A percentile compares a stretch with the other conserved stretches of the same genome.
These are phyloP conservation scores for Begonia masoniana DNA, from an alignment of 306 rosid species.

Conservation along the genomic window DNA sequence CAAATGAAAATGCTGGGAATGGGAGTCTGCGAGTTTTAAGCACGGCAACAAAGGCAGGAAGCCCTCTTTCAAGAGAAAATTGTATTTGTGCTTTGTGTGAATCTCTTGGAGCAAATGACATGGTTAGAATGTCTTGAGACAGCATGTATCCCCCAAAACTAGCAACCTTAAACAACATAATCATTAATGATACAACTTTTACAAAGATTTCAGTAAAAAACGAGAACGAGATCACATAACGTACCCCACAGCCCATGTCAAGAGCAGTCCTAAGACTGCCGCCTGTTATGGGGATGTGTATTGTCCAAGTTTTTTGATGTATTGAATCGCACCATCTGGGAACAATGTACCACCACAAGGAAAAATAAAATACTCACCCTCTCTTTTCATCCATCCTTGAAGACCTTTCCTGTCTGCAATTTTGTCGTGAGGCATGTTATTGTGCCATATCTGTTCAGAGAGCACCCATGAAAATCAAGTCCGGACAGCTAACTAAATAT, in stretches of 20 bases:
- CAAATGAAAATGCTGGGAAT: constrained; percentile 83
- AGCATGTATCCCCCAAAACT: constrained; percentile 91
- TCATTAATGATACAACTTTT: constrained; percentile 9
- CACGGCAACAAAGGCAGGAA: constrained; percentile 97
- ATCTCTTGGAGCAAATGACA: constrained; percentile 99
- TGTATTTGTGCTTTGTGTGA: constrained; percentile 95
- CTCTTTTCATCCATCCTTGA: constrained; percentile 96
- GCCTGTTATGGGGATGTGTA: constrained; percentile 64
- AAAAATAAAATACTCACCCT: constrained; percentile 77
- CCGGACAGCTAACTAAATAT: too few relatives aligned
- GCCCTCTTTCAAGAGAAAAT: constrained; percentile 92
- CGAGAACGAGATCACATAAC: constrained; percentile 10
- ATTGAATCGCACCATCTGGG: constrained; percentile 91
- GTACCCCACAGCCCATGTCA: constrained; percentile 99
- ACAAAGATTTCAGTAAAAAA: constrained; percentile 1
- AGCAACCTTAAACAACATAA: constrained; percentile 55
- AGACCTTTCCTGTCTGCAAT: constrained; percentile 97
- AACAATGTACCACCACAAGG: constrained; percentile 99
- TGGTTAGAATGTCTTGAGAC: constrained; percentile 53
- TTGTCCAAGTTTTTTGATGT: constrained; percentile 84
- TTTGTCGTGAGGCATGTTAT: constrained; percentile 94
- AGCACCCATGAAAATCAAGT: too few relatives aligned
- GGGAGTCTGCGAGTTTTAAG: constrained; percentile 96
- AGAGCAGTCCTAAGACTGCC: constrained; percentile 83
- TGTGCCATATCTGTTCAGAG: constrained; percentile 69